Evolutionary conservation across 83 land plant species (phyloP).

Genomic region (Picea abies): DNA sequence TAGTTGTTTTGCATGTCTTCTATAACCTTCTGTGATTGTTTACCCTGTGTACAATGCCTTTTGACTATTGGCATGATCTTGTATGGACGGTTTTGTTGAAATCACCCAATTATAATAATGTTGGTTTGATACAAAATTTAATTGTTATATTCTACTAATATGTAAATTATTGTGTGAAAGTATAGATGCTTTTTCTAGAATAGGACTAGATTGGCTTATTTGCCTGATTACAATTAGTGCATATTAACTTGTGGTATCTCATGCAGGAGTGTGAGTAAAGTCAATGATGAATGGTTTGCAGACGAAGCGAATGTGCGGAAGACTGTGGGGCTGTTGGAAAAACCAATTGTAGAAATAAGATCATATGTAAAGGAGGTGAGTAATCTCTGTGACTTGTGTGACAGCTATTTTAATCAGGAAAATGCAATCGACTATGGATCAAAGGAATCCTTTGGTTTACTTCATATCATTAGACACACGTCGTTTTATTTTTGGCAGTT

Average conservation of each 20-base stretch:
- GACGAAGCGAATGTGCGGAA: constrained; percentile 79
- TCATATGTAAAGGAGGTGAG: constrained; percentile 49
- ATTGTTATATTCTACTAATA: neutral
- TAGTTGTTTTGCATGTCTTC: neutral
- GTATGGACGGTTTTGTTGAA: neutral
- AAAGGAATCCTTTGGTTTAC: neutral
- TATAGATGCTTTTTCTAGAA: neutral
- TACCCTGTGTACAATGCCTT: neutral
- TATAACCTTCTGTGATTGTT: neutral
- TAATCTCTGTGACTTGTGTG: neutral
- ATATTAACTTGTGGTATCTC: neutral
- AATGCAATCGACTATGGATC: neutral
- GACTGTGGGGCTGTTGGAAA: constrained; percentile 73
- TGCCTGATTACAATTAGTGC: neutral
- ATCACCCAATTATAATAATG: neutral
- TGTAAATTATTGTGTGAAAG: neutral
- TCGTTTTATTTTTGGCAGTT: constrained; percentile 31
- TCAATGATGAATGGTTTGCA: constrained; percentile 94
- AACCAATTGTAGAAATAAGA: constrained; percentile 33
- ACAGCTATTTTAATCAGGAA: neutral
- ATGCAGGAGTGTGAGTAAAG: constrained; percentile 78
- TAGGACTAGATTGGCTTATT: neutral
- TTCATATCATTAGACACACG: neutral
- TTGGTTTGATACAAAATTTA: neutral
- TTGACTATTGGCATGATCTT: neutral